phyloP scores from a whole-genome alignment of 345 rosid species.

The Eucalyptus fibrosa region DNA sequence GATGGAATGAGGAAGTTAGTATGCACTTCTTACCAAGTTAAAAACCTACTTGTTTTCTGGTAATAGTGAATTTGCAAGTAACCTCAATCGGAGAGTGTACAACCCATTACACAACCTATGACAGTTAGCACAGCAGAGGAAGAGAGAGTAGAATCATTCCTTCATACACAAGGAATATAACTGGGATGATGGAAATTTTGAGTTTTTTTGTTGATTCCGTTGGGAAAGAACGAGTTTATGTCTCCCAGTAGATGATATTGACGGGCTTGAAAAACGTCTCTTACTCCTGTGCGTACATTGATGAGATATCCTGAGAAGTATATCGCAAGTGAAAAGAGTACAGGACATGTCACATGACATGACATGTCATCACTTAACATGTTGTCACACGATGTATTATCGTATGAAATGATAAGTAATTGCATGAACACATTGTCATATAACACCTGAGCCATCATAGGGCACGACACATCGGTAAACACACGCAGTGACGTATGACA shows the following conservation, averaged over 20 bases:
- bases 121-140: not conserved
- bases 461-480: not conserved
- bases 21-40: not conserved
- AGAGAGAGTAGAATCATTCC: not conserved
- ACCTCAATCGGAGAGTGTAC: not conserved
- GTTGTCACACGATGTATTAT: not conserved
- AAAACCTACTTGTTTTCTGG: not conserved
- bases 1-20: too few relatives aligned
- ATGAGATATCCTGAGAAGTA: not conserved
- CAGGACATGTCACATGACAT: not conserved
- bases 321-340: not conserved
- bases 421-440: rapidly evolving
- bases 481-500: not conserved
- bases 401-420: not conserved
- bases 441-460: not conserved
- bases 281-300: not conserved
- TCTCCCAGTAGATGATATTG: not conserved
- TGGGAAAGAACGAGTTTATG: not conserved
- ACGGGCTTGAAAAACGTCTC: not conserved
- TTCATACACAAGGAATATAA: not conserved
- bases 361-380: not conserved
- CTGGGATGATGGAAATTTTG: not conserved
- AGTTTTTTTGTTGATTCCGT: not conserved
- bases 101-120: not conserved
- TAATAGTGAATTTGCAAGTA: not conserved